Evolutionary conservation across 306 rosid species (phyloP).

Genomic region (Leucaena leucocephala): DNA sequence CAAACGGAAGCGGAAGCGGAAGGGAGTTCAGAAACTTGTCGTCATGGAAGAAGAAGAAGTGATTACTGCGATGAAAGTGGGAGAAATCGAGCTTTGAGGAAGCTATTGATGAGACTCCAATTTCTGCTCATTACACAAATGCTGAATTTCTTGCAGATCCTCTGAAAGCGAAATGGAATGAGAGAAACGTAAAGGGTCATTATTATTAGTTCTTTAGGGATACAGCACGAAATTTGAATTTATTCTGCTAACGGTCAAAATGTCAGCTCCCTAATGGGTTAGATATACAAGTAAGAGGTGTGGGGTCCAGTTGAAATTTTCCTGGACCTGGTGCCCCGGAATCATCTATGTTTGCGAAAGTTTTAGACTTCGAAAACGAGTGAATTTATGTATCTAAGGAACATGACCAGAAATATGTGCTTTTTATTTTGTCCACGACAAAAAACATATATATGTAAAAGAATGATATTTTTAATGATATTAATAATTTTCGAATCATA

Average conservation of each 20-base stretch:
- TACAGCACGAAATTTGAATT: slow-evolving; percentile 41
- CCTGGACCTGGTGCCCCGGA: slow-evolving; percentile 19
- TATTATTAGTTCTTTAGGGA: neutral
- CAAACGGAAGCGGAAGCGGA: slow-evolving; percentile 10
- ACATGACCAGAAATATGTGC: no score
- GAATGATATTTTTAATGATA: no score
- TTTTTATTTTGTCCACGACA: no score
- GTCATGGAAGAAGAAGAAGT: slow-evolving; percentile 30
- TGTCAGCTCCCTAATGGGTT: slow-evolving; percentile 44
- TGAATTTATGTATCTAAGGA: neutral
- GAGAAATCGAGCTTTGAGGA: neutral
- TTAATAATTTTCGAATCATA: no score
- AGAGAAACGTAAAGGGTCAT: slow-evolving; percentile 34
- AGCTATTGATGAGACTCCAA: neutral
- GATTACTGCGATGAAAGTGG: neutral
- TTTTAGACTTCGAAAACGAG: neutral
- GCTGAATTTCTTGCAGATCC: neutral
- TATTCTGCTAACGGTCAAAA: slow-evolving; percentile 63
- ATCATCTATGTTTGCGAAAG: neutral
- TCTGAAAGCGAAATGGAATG: slow-evolving; percentile 32
- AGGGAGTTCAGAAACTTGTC: neutral
- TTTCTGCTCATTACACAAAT: slow-evolving; percentile 29
- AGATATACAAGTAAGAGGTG: slow-evolving; percentile 13
- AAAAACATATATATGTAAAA: no score
- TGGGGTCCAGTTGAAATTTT: slow-evolving; percentile 39